Percentiles rank a stretch among this genome's conserved stretches.
Conservation (phyloP, 331 rosid genomes). For the Quercus lobata region DNA sequence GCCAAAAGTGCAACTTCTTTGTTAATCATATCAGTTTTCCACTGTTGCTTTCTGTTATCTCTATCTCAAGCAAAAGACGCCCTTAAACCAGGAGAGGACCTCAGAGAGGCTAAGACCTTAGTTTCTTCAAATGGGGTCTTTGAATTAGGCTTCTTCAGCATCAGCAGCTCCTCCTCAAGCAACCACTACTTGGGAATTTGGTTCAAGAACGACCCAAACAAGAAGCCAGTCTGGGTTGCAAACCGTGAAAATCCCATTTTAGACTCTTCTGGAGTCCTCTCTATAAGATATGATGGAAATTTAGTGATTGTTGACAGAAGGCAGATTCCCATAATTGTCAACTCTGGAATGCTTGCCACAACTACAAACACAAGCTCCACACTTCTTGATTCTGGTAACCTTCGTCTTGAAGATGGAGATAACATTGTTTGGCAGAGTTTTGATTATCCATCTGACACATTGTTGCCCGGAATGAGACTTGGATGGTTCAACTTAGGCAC, state of each 20-base stretch:
- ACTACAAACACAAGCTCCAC: not conserved
- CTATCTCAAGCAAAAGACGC: constrained; percentile 11
- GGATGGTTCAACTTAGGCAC: constrained; percentile 8
- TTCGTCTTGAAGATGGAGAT: not conserved
- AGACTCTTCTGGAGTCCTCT: not conserved
- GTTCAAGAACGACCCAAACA: constrained; percentile 20
- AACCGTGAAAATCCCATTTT: not conserved
- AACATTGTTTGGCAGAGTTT: not conserved
- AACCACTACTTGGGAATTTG: constrained; percentile 26
- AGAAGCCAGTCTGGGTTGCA: constrained; percentile 25
- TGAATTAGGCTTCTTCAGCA: constrained; percentile 21
- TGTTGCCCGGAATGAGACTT: constrained; percentile 6
- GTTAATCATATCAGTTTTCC: not conserved
- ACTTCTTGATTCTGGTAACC: not conserved
- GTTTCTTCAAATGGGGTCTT: constrained; percentile 22
- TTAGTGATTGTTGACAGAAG: not conserved
- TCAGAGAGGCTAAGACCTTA: not conserved
- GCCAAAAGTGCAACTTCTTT: not conserved
- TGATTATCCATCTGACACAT: constrained; percentile 2
- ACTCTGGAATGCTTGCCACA: not conserved
- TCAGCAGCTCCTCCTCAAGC: not conserved
- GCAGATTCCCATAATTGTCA: not conserved
- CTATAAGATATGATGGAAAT: not conserved
- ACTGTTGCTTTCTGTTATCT: not conserved
- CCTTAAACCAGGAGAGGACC: constrained; percentile 2